These are phyloP conservation scores for Phytophthora fragariae DNA, from an alignment of 352 stramenopile species.

Conservation along the genomic window DNA sequence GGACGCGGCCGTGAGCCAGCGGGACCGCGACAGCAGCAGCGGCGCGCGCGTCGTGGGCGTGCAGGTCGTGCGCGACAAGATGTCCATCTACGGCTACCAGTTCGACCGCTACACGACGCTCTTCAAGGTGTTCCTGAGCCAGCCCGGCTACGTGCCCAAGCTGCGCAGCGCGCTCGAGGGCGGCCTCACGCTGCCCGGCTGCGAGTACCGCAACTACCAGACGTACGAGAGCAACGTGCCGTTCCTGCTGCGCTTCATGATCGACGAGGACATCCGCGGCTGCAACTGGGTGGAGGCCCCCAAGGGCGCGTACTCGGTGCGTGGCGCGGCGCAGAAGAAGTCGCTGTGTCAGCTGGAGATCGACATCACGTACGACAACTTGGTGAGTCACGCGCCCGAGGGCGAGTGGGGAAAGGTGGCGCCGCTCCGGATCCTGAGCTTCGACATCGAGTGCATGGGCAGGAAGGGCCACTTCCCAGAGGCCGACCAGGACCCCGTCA, in stretches of 20 bases:
- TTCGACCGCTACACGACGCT: constrained; percentile 76
- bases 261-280: constrained; percentile 97
- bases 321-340: constrained; percentile 70
- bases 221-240: constrained; percentile 99
- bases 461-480: constrained; percentile 96
- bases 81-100: constrained; percentile 91
- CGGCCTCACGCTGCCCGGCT: constrained; percentile 77
- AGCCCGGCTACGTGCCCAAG: constrained; percentile 96
- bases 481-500: constrained; percentile 97
- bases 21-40: constrained; percentile 60
- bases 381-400: constrained; percentile 94
- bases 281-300: constrained; percentile 98
- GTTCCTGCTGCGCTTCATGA: constrained; percentile 99
- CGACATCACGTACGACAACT: constrained; percentile 98
- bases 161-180: constrained; percentile 91
- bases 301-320: constrained; percentile 91
- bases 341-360: constrained; percentile 96
- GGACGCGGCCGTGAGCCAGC: constrained; percentile 60
- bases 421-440: constrained; percentile 97
- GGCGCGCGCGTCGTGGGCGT: constrained; percentile 68
- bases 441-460: constrained; percentile 99
- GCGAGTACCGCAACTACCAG: constrained; percentile 78
- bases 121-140: constrained; percentile 94
- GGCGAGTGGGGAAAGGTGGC: constrained; percentile 98
- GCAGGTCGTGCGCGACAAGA: constrained; percentile 78